Base-by-base conservation (phyloP, 768 basidiomycete species). In the Leccinellum luteum region DNA sequence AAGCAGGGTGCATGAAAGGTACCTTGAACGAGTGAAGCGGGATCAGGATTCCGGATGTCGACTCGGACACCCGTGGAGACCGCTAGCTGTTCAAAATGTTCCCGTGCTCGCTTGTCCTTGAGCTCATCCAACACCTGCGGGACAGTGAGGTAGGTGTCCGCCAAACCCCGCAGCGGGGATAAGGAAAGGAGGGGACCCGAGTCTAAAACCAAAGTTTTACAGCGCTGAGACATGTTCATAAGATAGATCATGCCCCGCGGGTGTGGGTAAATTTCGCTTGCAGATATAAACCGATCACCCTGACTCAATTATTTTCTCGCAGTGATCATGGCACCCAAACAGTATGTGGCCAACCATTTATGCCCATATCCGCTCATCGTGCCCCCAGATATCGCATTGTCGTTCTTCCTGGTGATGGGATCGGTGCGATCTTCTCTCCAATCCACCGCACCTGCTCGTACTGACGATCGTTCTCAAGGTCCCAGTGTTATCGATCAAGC, bases 321-420 rank as follows among this genome's bases (percentile, higher is more conserved):
- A 62, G 9, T 14, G 47, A 48, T 51, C 57, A 80, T 83, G 79
- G 62, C 79, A 35, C 64, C 69, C 19, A 80, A 76, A 77, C 74
- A 77, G 83, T 84, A 49, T 51, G 69, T 48, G 2, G 56, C 54
- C 74, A 60, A 21, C n/a, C 28, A 10, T 23, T 27, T 35, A 44
- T 43, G 8, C 51, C 52, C 63, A 52, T 41, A 27, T 52, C 57
- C 19, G 23, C 48, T 63, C 55, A 64, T 21, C 47, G 32, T 5
- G 21, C 25, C 14, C 28, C 32, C 6, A 95, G 94, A 54, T 97
- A 90, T 74, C 87, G 87, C 61, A 84, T 99, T 70, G 90, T 86
- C 34, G 82, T 95, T 53, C 85, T 99, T 44, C 87, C 89, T n/a
- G 97, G 97, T 52, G 97, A 99, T 75, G 97, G 97, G 59, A 98